Evolutionary conservation across 2,329 filamentous ascomycete genomes (phyloP).

Genomic region (Talaromyces sp.): DNA sequence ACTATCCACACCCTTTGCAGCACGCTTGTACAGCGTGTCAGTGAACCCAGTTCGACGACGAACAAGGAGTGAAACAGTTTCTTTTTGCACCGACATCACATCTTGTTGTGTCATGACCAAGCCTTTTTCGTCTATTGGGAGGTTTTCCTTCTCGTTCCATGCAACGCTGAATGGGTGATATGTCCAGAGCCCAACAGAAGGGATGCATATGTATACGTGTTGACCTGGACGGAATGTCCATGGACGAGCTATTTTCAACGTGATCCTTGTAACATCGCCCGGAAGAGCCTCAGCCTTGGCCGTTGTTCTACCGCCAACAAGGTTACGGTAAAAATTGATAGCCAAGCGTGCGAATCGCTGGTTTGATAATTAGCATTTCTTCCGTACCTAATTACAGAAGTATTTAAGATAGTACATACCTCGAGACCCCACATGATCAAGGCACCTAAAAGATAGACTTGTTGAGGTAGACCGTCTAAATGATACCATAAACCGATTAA

Average conservation of each 20-base stretch:
- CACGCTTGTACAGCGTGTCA: constrained; percentile 71
- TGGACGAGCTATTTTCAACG: constrained; percentile 65
- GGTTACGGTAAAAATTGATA: constrained; percentile 64
- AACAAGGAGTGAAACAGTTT: constrained; percentile 74
- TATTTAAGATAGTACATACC: constrained; percentile 24
- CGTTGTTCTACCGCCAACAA: constrained; percentile 56
- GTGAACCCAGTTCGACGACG: constrained; percentile 88
- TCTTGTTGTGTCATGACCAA: constrained; percentile 50
- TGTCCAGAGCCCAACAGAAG: constrained; percentile 64
- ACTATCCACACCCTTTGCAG: constrained; percentile 51
- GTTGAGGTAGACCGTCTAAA: constrained; percentile 65
- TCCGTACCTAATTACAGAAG: neutral
- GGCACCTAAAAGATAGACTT: constrained; percentile 70
- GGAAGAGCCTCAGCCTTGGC: constrained; percentile 66
- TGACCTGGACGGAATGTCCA: constrained; percentile 66
- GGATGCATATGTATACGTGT: constrained; percentile 72
- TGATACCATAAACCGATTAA: constrained; percentile 77
- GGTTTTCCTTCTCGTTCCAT: constrained; percentile 62
- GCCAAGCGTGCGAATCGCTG: constrained; percentile 59
- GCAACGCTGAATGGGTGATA: constrained; percentile 76
- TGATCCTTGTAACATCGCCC: constrained; percentile 67
- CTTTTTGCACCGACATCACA: constrained; percentile 49
- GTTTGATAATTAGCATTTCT: constrained; percentile 16
- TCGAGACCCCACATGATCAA: constrained; percentile 76
- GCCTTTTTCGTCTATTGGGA: constrained; percentile 41